A percentile compares a stretch with the other conserved stretches of the same genome.
These are phyloP conservation scores for Plasmodium adleri DNA, from an alignment of 169 alveolate species.

Conservation along the genomic window DNA sequence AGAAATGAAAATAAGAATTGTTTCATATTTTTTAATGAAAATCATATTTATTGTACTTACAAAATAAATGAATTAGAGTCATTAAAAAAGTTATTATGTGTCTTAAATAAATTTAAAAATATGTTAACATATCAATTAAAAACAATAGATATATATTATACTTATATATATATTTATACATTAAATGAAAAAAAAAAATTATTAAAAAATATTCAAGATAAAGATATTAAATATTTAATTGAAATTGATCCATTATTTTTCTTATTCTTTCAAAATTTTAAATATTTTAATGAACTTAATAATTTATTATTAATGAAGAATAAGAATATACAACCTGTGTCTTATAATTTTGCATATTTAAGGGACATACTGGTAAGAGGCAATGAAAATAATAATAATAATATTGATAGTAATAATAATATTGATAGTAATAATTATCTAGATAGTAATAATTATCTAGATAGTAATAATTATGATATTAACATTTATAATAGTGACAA, in stretches of 20 bases:
- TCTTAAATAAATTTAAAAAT: constrained; percentile 13
- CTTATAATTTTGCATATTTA: constrained; percentile 5
- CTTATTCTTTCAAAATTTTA: constrained; percentile 22
- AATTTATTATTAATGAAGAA: neutral
- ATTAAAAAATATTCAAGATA: constrained; percentile 41
- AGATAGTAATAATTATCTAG: neutral
- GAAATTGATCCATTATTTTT: constrained; percentile 71
- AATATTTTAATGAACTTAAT: constrained; percentile 38
- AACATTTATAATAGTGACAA: neutral
- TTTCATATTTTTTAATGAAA: constrained; percentile 40
- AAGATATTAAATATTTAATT: constrained; percentile 16
- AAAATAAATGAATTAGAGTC: constrained; percentile 51
- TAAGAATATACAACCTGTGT: neutral
- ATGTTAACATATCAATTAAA: constrained; percentile 33
- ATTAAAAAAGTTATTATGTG: constrained; percentile 12
- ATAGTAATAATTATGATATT: neutral
- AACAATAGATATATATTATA: constrained; percentile 62
- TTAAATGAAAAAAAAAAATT: constrained; percentile 41
- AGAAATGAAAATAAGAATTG: constrained; percentile 60
- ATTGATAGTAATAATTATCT: neutral
- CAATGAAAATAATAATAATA: neutral
- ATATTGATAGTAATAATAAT: neutral
- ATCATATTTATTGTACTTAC: constrained; percentile 56
- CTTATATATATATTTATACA: constrained; percentile 54
- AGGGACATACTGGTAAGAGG: constrained; percentile 4